Evolutionary conservation across 306 rosid genomes (phyloP).

Genomic region (Cucurbita pepo): DNA sequence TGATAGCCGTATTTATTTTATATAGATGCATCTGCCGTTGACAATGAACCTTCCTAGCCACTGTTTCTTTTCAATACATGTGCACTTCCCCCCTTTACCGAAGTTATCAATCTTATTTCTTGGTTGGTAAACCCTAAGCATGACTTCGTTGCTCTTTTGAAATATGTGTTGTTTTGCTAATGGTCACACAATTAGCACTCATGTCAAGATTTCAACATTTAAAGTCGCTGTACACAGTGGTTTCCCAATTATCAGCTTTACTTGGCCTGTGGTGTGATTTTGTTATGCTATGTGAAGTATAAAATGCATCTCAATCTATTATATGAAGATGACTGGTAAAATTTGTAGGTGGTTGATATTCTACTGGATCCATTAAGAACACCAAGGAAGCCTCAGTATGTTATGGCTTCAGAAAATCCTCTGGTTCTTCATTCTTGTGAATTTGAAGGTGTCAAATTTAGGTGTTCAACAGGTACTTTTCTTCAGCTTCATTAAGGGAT

Average conservation of each 20-base stretch:
- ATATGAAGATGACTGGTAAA: slow-evolving; percentile 6
- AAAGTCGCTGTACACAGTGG: neutral
- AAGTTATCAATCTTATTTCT: too few relatives aligned
- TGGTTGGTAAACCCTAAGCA: too few relatives aligned
- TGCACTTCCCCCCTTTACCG: too few relatives aligned
- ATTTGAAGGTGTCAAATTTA: slow-evolving; percentile 54
- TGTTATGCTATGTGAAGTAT: neutral
- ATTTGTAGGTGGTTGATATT: slow-evolving; percentile 50
- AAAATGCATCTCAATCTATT: neutral
- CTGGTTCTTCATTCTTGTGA: slow-evolving; percentile 85
- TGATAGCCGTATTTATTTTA: neutral
- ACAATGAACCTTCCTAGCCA: neutral
- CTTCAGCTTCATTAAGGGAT: too few relatives aligned
- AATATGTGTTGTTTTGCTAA: too few relatives aligned
- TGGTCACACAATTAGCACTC: neutral
- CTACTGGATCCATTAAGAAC: slow-evolving; percentile 41
- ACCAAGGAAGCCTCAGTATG: slow-evolving; percentile 76
- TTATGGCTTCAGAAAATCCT: slow-evolving; percentile 73
- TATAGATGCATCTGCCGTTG: neutral
- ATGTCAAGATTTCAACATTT: neutral
- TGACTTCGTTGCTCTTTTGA: too few relatives aligned
- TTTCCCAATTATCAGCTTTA: neutral
- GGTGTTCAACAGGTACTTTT: slow-evolving; percentile 52
- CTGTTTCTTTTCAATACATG: neutral
- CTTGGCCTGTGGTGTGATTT: neutral